A percentile compares a stretch with the other conserved stretches of the same genome.
Evolutionary conservation across 2,329 filamentous ascomycete genomes (phyloP).

Genomic region (Ophiostoma sp.): DNA sequence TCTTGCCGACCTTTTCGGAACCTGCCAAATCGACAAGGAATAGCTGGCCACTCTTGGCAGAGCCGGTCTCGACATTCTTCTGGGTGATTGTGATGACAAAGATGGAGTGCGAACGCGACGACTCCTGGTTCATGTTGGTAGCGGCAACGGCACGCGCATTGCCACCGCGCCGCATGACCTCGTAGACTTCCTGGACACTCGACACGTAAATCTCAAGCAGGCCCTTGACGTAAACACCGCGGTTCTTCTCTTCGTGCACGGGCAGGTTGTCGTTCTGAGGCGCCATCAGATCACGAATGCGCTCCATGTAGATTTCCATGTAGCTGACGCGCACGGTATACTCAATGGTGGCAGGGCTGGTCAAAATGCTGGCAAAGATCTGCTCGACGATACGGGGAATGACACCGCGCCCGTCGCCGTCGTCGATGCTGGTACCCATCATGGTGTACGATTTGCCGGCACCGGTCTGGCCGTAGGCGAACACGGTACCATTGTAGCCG

Average conservation of each 20-base stretch:
- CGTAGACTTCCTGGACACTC: slow-evolving; percentile 91
- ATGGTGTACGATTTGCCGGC: slow-evolving; percentile 99
- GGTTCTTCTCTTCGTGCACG: slow-evolving; percentile 95
- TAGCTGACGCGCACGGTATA: slow-evolving; percentile 98
- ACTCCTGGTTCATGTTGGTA: slow-evolving; percentile 99
- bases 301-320: slow-evolving; percentile 99
- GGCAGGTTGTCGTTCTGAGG: slow-evolving; percentile 95
- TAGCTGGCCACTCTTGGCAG: slow-evolving; percentile 90
- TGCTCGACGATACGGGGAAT: slow-evolving; percentile 96
- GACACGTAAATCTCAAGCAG: slow-evolving; percentile 92
- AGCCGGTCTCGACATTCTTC: slow-evolving; percentile 95
- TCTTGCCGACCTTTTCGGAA: slow-evolving; percentile 98
- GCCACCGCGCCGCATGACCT: slow-evolving; percentile 91
- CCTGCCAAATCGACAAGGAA: slow-evolving; percentile 97
- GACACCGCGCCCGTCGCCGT: slow-evolving; percentile 81
- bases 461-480: slow-evolving; percentile 96
- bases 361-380: slow-evolving; percentile 92
- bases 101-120: slow-evolving; percentile 95
- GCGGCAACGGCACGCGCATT: slow-evolving; percentile 84
- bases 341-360: slow-evolving; percentile 87
- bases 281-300: slow-evolving; percentile 85
- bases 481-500: slow-evolving; percentile 98
- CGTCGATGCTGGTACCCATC: slow-evolving; percentile 94
- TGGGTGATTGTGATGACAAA: slow-evolving; percentile 96
- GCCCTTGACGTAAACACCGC: slow-evolving; percentile 94